Evolutionary conservation across 495 filamentous ascomycete genomes (phyloP), one percentile per base, ranked within the genome.

Genomic region (Aspergillus nanangensis): DNA sequence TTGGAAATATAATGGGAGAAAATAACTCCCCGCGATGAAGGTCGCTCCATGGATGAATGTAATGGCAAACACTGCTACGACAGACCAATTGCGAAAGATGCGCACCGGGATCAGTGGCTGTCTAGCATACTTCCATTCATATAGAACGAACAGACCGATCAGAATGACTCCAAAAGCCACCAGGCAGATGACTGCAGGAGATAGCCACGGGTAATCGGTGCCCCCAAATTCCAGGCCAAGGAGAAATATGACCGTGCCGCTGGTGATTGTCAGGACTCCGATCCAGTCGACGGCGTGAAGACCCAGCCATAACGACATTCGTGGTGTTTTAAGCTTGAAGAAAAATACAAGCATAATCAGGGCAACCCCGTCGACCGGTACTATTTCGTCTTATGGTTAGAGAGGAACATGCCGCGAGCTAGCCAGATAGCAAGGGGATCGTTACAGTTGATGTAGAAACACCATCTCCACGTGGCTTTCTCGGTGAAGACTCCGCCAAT

Each of bases 191-290:
- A 89, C 83, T 0, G 68, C 78, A 0, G 82, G 64, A 4, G 84
- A 88, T 43, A 56, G 47, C 87, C 87, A 92, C 8, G 86, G 80
- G 50, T 74, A 69, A 0, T 66, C 65, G 4, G 80, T 74, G 13
- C 86, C 88, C 18, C 87, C 86, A 49, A 80, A 81, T 47, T 86
- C 77, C 11, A 90, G 71, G 11, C 79, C 87, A 10, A 89, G 71
- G 10, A 90, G 71, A 34, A 92, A 61, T 76, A 90, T 86, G 24
- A 90, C 59, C 0, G 81, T 83, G 5, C 74, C 77, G 15, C 77
- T 78, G 9, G 87, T 71, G 41, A 90, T 73, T 1, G 72, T 68
- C 8, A 83, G 14, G 0, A 69, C 74, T 0, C 86, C 86, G 9
- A 75, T 45, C 81, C 81, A 88, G 60, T 90, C 85, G 11, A 89